A percentile compares a stretch with the other conserved stretches of the same genome.
These are phyloP conservation scores for Ambrosiella cleistominuta DNA, from an alignment of 2,329 filamentous ascomycete species.

Conservation along the genomic window DNA sequence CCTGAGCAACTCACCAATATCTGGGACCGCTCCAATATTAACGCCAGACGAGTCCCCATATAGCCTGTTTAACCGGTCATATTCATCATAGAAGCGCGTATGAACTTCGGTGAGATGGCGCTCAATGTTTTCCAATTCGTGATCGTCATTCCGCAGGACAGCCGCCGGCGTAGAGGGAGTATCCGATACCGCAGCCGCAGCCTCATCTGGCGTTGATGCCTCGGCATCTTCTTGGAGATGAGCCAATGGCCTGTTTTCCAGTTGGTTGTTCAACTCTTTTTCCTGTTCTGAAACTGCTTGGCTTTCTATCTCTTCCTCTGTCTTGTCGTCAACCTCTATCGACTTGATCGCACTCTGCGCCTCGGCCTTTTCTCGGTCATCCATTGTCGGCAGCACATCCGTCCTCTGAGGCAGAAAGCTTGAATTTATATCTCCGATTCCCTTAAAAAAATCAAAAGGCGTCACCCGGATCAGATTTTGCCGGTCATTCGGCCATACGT, in stretches of 20 bases:
- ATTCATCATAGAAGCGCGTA: slow-evolving; percentile 63
- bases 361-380: neutral
- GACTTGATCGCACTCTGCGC: slow-evolving; percentile 9
- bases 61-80: slow-evolving; percentile 32
- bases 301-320: slow-evolving; percentile 42
- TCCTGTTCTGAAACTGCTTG: slow-evolving; percentile 51
- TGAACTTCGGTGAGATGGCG: slow-evolving; percentile 62
- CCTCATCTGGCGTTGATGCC: slow-evolving; percentile 40
- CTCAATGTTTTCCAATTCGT: slow-evolving; percentile 62
- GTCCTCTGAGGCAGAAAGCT: slow-evolving; percentile 76
- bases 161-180: slow-evolving; percentile 26
- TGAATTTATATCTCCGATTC: slow-evolving; percentile 96
- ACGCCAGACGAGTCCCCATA: neutral
- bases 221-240: slow-evolving; percentile 86
- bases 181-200: neutral
- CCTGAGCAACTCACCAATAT: slow-evolving; percentile 73
- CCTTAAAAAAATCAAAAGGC: slow-evolving; percentile 94
- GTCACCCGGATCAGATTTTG: slow-evolving; percentile 87
- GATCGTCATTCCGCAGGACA: slow-evolving; percentile 73
- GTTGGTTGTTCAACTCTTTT: slow-evolving; percentile 70
- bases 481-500: slow-evolving; percentile 85
- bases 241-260: slow-evolving; percentile 74
- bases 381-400: slow-evolving; percentile 27
- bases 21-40: slow-evolving; percentile 42
- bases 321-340: neutral